Evolutionary conservation across 2,329 filamentous ascomycete genomes (phyloP), one percentile per base, ranked within the genome.

Genomic region (Phoma sp.): DNA sequence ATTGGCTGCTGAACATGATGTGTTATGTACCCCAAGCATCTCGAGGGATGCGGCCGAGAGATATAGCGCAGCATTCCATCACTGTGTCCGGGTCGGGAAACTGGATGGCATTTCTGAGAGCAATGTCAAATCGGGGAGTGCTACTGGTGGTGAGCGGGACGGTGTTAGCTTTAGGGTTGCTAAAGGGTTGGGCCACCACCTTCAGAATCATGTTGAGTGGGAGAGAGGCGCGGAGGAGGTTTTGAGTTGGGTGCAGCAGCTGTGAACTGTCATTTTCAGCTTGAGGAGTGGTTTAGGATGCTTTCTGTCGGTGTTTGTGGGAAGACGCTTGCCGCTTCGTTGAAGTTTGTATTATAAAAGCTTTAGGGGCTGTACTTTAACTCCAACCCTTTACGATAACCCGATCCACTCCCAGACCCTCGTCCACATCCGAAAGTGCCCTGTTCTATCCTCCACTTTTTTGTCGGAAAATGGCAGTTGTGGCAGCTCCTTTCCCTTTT

Each of bases 131-230:
- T 42, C 25, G 29, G 14, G 12, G 14, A 10, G 12, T 15, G 30
- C 5, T 10, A 14, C 7, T 3, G 2, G 36, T 10, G 30, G 43
- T 18, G 40, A 48, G 7, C 34, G 50, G 10, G 66, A 45, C 10
- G 78, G 77, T 1, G 78, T 83, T 9, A 65, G 69, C 39, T 67
- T 80, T 39, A 73, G 61, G 14, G 67, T 79, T 38, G 78, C 83
- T 1, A 69, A 74, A 3, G 76, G 75, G 2, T 73, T 80, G 3
- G 82, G 78, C 2, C 81, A 85, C 64, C 82, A 85, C 67, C 56
- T 84, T 37, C 81, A 84, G 63, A 83, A 84, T 49, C 81, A 84
- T 60, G 66, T 77, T 10, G 72, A 74, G 32, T 83, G 80, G 79
- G 69, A 81, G 47, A 64, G 74, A 2, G 82, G 81, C 1, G 81